Evolutionary conservation across 306 rosid species (phyloP).

Genomic region (Abrus pulchellus): DNA sequence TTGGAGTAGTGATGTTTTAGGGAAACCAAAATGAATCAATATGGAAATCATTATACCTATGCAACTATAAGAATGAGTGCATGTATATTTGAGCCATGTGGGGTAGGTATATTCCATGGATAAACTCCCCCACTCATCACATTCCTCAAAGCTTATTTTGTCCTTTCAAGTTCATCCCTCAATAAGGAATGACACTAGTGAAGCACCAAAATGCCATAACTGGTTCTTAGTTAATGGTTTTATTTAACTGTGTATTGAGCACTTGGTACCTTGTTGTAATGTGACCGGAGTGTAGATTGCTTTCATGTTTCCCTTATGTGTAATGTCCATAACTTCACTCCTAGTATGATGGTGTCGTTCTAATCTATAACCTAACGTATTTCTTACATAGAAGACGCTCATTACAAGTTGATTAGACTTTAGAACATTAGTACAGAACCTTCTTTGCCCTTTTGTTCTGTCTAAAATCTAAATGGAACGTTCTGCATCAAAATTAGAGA

Average conservation of each 20-base stretch:
- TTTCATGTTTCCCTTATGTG: not conserved
- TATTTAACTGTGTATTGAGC: not conserved
- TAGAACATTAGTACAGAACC: not conserved
- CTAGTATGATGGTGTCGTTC: too few species aligned
- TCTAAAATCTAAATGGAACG: too few species aligned
- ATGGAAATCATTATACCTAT: conserved; percentile 51
- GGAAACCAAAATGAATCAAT: conserved; percentile 54
- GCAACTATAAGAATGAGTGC: conserved; percentile 23
- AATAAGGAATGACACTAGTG: conserved; percentile 39
- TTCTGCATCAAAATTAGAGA: too few species aligned
- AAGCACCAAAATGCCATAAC: conserved; percentile 41
- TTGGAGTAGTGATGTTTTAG: conserved; percentile 14
- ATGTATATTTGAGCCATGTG: not conserved
- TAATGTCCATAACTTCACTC: not conserved
- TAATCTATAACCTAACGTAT: too few species aligned
- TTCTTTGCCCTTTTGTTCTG: not conserved
- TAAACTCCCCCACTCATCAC: conserved; percentile 68
- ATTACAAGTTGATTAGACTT: not conserved
- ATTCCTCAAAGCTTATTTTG: conserved; percentile 40
- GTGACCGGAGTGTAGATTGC: not conserved
- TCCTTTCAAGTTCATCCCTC: conserved; percentile 28
- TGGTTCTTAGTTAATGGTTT: conserved; percentile 25
- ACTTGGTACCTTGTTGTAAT: conserved; percentile 17
- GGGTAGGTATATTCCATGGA: conserved; percentile 65
- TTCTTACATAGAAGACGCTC: too few species aligned